Base-by-base conservation (phyloP, 176 grass and related monocot species). In the Ampelocalamus luodianensis region DNA sequence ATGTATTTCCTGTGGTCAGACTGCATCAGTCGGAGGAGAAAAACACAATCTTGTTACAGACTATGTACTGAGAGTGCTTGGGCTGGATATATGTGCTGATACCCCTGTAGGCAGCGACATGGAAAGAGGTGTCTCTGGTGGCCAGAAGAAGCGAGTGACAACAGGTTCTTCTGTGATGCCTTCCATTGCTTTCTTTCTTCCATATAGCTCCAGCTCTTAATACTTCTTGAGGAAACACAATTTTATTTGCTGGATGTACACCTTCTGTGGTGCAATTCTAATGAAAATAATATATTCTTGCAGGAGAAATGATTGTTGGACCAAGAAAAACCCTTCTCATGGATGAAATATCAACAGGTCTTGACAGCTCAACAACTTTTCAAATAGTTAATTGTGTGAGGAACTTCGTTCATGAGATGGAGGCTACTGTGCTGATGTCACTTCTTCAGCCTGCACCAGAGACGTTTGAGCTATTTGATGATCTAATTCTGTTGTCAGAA, bases 341-440 rank as follows among this genome's bases (percentile, higher is more conserved):
- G 93, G 93, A 94, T 90, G 93, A 94, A 86, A 94, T 94, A 90
- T 94, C 93, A 18, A 94, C 93, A 39, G 93, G 93, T 36, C 90
- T 94, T 6, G 90, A 94, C 67, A 94, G 93, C 70, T 90, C 93
- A 48, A 94, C 93, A 17, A 94, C 93, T n/a, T 94, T 76, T 80
- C 93, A 94, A 83, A 94, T 94, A 32, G 93, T 94, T 32, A 92
- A 90, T 12, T 94, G 90, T 74, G 76, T 90, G 90, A 83, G 72
- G 79, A 92, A 94, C 69, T 94, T 94, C 80, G 93, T 92, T 74
- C 93, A 94, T 77, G 82, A 92, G 68, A 94, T 94, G 93, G 82
- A 94, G 27, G 93, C 87, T 50, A 92, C 93, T n/a, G 87, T 94
- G 51, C 73, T 94, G 64, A 92, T 94, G 90, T 94, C 93, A 48